A percentile compares a stretch with the other conserved stretches of the same genome.
Evolutionary conservation across 2,329 filamentous ascomycete genomes (phyloP).

Genomic region (Ceratocystis lukuohia): DNA sequence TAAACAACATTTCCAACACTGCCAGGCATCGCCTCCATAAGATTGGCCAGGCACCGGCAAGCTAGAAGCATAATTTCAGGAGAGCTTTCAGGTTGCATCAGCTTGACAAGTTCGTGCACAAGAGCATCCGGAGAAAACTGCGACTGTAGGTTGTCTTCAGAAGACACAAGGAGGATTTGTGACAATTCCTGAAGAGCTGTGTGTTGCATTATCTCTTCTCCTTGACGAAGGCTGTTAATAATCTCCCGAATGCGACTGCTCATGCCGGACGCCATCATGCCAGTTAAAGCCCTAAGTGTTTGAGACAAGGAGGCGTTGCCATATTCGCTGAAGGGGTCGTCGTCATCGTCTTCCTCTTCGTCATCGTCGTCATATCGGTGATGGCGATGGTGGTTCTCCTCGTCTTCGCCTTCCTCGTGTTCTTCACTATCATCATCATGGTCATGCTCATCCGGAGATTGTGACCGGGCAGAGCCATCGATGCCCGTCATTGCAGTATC

Average conservation of each 20-base stretch:
- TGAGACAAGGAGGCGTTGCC: constrained; percentile 47
- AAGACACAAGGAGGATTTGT: constrained; percentile 84
- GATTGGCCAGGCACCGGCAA: constrained; percentile 85
- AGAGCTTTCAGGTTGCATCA: constrained; percentile 85
- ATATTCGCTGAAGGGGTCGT: constrained; percentile 52
- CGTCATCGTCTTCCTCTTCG: constrained; percentile 52
- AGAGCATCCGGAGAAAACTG: constrained; percentile 91
- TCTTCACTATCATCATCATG: constrained; percentile 14
- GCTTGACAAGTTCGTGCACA: constrained; percentile 78
- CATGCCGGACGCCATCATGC: constrained; percentile 72
- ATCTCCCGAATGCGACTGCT: constrained; percentile 68
- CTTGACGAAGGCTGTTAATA: constrained; percentile 60
- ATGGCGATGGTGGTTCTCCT: constrained; percentile 22
- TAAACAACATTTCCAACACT: constrained; percentile 94
- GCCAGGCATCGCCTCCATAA: constrained; percentile 92
- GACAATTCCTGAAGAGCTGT: constrained; percentile 89
- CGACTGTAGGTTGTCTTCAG: constrained; percentile 88
- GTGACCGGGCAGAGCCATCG: constrained; percentile 39
- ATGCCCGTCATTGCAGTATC: constrained; percentile 61
- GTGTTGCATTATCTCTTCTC: constrained; percentile 78
- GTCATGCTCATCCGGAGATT: constrained; percentile 29
- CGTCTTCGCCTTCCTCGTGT: constrained; percentile 8
- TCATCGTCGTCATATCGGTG: constrained; percentile 37
- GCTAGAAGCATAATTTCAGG: constrained; percentile 95
- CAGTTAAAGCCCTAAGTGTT: constrained; percentile 74